Evolutionary conservation across 202 grass and related monocot genomes (phyloP).

Genomic region (Carex arenaria): DNA sequence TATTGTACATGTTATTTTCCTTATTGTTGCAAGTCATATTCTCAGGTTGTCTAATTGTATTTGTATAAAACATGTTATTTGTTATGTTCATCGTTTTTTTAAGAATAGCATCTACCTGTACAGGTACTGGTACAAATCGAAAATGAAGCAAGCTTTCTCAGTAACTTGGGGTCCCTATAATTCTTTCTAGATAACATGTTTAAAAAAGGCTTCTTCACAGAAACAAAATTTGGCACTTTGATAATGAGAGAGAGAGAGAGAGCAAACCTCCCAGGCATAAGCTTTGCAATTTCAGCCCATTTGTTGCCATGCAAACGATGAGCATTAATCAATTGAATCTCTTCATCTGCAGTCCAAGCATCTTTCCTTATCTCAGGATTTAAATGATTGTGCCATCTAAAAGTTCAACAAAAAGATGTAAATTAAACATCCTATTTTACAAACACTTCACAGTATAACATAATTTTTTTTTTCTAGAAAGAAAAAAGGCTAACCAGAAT

Average conservation of each 20-base stretch:
- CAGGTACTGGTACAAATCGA: not conserved
- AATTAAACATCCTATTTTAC: conserved; percentile 3
- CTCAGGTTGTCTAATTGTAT: not conserved
- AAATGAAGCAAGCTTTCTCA: not conserved
- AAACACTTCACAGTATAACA: conserved; percentile 3
- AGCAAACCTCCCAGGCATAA: conserved; percentile 76
- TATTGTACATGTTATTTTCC: not conserved
- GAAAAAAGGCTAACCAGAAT: not conserved
- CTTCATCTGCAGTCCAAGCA: conserved; percentile 84
- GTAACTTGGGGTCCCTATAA: not conserved
- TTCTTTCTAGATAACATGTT: not conserved
- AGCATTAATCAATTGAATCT: conserved; percentile 57
- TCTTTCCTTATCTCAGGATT: conserved; percentile 90
- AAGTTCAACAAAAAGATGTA: not conserved
- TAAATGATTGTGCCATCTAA: conserved; percentile 97
- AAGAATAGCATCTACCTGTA: not conserved
- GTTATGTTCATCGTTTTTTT: not conserved
- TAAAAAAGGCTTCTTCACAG: not conserved
- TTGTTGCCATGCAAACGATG: conserved; percentile 73
- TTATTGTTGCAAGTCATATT: not conserved
- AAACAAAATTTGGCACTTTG: conserved; percentile 18
- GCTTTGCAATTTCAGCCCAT: conserved; percentile 96
- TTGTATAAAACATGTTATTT: not conserved
- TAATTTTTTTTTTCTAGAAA: not conserved
- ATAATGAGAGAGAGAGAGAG: conserved; percentile 3